phyloP scores from a whole-genome alignment of 768 basidiomycete species.

The Boletus speciosus region DNA sequence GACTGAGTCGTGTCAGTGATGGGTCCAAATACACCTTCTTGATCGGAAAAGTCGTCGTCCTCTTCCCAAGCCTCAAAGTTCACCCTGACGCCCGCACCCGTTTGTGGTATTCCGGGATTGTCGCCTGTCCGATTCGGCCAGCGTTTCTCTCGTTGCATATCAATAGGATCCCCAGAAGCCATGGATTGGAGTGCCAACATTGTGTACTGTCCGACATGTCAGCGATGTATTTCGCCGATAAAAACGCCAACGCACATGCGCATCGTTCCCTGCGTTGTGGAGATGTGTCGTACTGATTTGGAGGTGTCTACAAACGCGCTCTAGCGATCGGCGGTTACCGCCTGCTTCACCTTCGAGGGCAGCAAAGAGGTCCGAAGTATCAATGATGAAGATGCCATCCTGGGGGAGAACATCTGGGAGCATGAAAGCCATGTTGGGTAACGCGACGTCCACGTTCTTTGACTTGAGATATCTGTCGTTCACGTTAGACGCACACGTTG shows the following conservation, averaged over 20 bases:
- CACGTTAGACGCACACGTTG: neutral
- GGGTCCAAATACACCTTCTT: conserved; percentile 37
- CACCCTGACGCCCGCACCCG: conserved; percentile 43
- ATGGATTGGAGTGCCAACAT: conserved; percentile 62
- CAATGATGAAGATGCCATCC: conserved; percentile 59
- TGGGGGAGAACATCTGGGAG: conserved; percentile 56
- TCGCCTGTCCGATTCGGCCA: conserved; percentile 63
- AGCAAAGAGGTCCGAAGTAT: conserved; percentile 72
- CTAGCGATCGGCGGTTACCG: conserved; percentile 52
- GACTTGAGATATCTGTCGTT: conserved; percentile 50
- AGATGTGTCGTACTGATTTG: conserved; percentile 51
- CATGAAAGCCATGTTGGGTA: conserved; percentile 49
- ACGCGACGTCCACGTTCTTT: conserved; percentile 45
- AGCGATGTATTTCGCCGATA: neutral
- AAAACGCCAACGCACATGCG: conserved; percentile 50
- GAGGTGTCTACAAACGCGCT: conserved; percentile 60
- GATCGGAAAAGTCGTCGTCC: conserved; percentile 45
- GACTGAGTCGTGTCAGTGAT: conserved; percentile 14
- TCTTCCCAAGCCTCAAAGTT: conserved; percentile 59
- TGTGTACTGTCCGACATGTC: conserved; percentile 53
- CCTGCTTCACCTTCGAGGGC: conserved; percentile 63
- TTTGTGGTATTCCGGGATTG: conserved; percentile 20
- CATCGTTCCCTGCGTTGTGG: conserved; percentile 89
- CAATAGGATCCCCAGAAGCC: conserved; percentile 71
- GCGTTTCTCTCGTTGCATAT: conserved; percentile 71